These are phyloP conservation scores for Lachancea quebecensis DNA, from an alignment of 805 yeast genomes.

Conservation along the genomic window DNA sequence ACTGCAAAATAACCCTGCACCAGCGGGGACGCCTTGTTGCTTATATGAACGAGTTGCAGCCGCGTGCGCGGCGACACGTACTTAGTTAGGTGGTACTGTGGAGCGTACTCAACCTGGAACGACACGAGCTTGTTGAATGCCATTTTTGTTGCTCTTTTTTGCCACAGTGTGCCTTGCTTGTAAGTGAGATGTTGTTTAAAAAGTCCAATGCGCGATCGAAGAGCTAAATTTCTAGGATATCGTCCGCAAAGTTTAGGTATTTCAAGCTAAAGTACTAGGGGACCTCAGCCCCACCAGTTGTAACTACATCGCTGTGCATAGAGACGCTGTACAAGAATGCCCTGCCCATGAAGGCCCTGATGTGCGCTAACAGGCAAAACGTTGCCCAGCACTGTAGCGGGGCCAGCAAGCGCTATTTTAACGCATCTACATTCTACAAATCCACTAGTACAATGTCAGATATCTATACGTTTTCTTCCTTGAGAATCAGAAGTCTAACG, in stretches of 20 bases:
- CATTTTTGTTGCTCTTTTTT: conserved; percentile 12
- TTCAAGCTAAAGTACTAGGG: too few species aligned
- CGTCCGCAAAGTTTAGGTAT: too few species aligned
- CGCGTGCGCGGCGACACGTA: conserved; percentile 81
- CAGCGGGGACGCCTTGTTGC: conserved; percentile 71
- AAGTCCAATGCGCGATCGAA: background rate
- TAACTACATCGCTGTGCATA: too few species aligned
- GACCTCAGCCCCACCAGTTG: too few species aligned
- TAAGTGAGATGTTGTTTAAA: too few species aligned
- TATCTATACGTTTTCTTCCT: conserved; percentile 25
- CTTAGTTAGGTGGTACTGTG: conserved; percentile 53
- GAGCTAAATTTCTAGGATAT: background rate
- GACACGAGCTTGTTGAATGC: conserved; percentile 38
- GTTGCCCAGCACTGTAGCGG: too few species aligned
- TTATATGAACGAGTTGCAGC: conserved; percentile 66
- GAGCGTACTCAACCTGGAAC: conserved; percentile 70
- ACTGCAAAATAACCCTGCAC: conserved; percentile 94
- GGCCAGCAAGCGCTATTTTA: background rate
- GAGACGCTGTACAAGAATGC: too few species aligned
- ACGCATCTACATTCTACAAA: background rate
- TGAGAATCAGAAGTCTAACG: conserved; percentile 34
- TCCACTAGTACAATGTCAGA: conserved; percentile 1
- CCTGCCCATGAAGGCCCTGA: too few species aligned
- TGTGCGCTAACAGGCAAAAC: too few species aligned
- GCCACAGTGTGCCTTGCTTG: background rate